These are phyloP conservation scores for Schwanniomyces etchellsii DNA, from an alignment of 1,139 yeast species.

Conservation along the genomic window DNA sequence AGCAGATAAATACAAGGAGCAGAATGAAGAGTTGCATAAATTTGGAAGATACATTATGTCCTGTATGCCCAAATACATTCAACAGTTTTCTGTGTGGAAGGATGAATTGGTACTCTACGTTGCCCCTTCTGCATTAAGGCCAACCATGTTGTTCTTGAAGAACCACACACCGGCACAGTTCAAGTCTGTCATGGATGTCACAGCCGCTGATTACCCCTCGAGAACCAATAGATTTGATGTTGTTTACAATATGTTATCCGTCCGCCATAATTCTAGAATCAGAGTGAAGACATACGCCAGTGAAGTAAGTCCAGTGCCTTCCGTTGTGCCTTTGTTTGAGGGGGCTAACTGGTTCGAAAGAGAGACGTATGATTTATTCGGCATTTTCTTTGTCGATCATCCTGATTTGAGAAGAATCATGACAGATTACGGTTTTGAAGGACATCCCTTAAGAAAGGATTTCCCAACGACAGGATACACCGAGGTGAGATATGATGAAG, in stretches of 20 bases:
- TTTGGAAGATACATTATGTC: conserved; percentile 79
- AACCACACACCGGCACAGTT: conserved; percentile 80
- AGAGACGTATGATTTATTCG: conserved; percentile 82
- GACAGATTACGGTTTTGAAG: conserved; percentile 92
- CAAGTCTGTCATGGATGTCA: conserved; percentile 73
- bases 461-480: conserved; percentile 92
- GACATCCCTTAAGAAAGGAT: conserved; percentile 87
- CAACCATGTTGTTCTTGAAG: conserved; percentile 63
- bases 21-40: conserved; percentile 70
- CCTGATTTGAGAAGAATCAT: conserved; percentile 87
- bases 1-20: conserved; percentile 67
- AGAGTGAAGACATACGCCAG: conserved; percentile 87
- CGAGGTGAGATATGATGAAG: conserved; percentile 86
- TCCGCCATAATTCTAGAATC: conserved; percentile 81
- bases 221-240: conserved; percentile 84
- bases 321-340: conserved; percentile 61
- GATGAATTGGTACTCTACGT: conserved; percentile 77
- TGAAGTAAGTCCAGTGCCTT: conserved; percentile 79
- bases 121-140: conserved; percentile 71
- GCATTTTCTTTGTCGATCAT: conserved; percentile 82
- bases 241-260: conserved; percentile 75
- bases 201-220: conserved; percentile 84
- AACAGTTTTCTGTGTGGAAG: conserved; percentile 86
- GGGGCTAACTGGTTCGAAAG: conserved; percentile 92
- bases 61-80: conserved; percentile 75